Conservation (phyloP, 2,329 filamentous ascomycete species). For the Trichoderma polysporum region DNA sequence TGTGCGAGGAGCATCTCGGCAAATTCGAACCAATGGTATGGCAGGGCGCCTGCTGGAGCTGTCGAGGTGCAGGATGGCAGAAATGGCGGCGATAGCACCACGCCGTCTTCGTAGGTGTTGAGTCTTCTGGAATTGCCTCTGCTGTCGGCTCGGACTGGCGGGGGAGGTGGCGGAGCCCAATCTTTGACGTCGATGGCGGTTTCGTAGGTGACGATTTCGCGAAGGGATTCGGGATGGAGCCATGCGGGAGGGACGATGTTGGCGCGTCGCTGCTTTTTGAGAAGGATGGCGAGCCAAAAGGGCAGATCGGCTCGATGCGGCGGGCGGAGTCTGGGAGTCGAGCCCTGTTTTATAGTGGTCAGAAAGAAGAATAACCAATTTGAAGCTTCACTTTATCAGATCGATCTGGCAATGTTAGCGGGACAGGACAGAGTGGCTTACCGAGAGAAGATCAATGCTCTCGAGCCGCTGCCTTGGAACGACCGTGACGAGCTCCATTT, state of each 20-base stretch:
- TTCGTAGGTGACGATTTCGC: conserved; percentile 77
- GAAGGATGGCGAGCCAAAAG: conserved; percentile 90
- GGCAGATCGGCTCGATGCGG: conserved; percentile 78
- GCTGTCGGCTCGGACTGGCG: conserved; percentile 54
- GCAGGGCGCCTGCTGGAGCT: conserved; percentile 68
- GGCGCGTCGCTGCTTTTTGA: conserved; percentile 90
- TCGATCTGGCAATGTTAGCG: neutral
- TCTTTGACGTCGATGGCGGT: conserved; percentile 67
- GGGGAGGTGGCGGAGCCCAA: conserved; percentile 75
- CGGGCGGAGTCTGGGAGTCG: conserved; percentile 72
- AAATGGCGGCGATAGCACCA: conserved; percentile 69
- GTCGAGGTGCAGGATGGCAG: conserved; percentile 70
- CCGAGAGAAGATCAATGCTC: conserved; percentile 77
- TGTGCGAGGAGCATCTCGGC: conserved; percentile 83
- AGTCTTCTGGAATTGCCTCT: conserved; percentile 43
- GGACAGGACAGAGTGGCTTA: conserved; percentile 42
- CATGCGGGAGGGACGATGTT: conserved; percentile 91
- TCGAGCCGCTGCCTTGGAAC: conserved; percentile 90
- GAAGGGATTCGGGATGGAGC: conserved; percentile 75
- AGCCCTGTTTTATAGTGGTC: conserved; percentile 59
- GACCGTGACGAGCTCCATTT: conserved; percentile 95
- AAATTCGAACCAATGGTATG: conserved; percentile 94
- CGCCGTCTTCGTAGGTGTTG: conserved; percentile 31
- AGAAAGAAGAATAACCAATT: neutral
- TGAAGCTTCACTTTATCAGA: too few relatives aligned